These are phyloP conservation scores for Clohesyomyces aquaticus DNA, from an alignment of 495 filamentous ascomycete genomes.

Conservation along the genomic window DNA sequence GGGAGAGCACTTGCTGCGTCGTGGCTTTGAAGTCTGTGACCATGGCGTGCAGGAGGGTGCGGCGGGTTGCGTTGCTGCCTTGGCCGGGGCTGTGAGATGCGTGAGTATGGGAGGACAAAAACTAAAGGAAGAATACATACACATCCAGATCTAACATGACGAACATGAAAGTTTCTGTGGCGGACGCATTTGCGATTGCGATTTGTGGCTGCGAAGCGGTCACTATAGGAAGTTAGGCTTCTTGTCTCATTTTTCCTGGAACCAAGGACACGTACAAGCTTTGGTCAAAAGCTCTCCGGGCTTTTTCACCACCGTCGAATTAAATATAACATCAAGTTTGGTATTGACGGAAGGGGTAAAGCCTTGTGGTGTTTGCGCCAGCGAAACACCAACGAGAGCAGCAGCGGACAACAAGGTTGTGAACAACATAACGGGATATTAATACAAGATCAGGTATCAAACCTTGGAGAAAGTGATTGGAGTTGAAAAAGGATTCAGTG, in stretches of 20 bases:
- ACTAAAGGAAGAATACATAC: background rate
- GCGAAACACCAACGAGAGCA: slow-evolving; percentile 26
- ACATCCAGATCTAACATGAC: slow-evolving; percentile 40
- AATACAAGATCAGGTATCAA: background rate
- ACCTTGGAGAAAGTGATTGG: background rate
- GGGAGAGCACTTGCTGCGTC: slow-evolving; percentile 6
- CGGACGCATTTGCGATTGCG: slow-evolving; percentile 3
- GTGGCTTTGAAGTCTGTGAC: slow-evolving; percentile 35
- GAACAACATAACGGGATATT: no score
- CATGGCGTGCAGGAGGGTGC: slow-evolving; percentile 34
- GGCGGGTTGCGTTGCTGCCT: slow-evolving; percentile 17
- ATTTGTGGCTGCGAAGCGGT: slow-evolving; percentile 28
- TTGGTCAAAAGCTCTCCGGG: slow-evolving; percentile 28
- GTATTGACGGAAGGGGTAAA: slow-evolving; percentile 32
- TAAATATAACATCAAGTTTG: slow-evolving; percentile 33
- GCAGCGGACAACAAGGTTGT: slow-evolving; percentile 16
- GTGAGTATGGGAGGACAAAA: background rate
- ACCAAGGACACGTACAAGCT: slow-evolving; percentile 17
- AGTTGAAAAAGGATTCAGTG: background rate
- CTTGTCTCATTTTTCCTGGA: background rate
- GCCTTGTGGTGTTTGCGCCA: slow-evolving; percentile 36
- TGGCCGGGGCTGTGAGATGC: slow-evolving; percentile 1
- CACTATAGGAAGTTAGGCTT: slow-evolving; percentile 9
- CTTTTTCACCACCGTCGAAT: slow-evolving; percentile 26
- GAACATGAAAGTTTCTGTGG: slow-evolving; percentile 31